Conservation (phyloP, 805 yeast genomes). For the Wickerhamiella cacticola region DNA sequence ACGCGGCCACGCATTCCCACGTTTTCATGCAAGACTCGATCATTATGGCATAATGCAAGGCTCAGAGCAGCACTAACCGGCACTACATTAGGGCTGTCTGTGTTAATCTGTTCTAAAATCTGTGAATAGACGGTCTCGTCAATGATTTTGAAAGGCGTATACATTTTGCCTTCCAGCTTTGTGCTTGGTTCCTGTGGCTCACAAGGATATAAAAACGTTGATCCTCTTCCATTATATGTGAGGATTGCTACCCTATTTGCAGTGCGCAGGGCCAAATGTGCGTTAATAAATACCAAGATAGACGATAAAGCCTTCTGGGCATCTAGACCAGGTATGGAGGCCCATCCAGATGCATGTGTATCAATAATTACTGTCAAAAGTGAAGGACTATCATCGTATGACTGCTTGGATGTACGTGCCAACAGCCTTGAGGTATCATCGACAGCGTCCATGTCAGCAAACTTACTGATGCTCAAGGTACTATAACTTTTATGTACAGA, state of each 20-base stretch:
- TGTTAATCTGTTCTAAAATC: slow-evolving; percentile 15
- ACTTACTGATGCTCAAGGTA: too few relatives aligned
- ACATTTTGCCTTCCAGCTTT: slow-evolving; percentile 39
- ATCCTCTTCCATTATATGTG: slow-evolving; percentile 59
- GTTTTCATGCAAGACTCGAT: slow-evolving; percentile 38
- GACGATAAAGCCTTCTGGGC: slow-evolving; percentile 52
- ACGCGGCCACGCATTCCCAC: slow-evolving; percentile 50
- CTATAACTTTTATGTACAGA: too few relatives aligned
- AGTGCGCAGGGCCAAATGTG: slow-evolving; percentile 75
- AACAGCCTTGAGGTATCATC: slow-evolving; percentile 27
- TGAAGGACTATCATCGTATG: slow-evolving; percentile 61
- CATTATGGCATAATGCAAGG: slow-evolving; percentile 62
- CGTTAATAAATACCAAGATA: slow-evolving; percentile 65
- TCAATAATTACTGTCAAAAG: slow-evolving; percentile 69
- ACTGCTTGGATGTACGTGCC: slow-evolving; percentile 11
- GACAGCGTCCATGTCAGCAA: slow-evolving; percentile 25
- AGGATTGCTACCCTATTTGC: slow-evolving; percentile 75
- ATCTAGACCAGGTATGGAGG: slow-evolving; percentile 26
- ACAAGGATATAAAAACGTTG: slow-evolving; percentile 57
- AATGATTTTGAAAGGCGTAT: slow-evolving; percentile 68
- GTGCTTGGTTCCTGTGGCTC: not conserved
- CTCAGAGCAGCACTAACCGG: slow-evolving; percentile 61
- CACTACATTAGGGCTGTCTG: slow-evolving; percentile 47
- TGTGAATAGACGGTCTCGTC: slow-evolving; percentile 51
- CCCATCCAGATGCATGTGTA: slow-evolving; percentile 63